phyloP scores from a whole-genome alignment of 306 rosid species.

The Pueraria montana region DNA sequence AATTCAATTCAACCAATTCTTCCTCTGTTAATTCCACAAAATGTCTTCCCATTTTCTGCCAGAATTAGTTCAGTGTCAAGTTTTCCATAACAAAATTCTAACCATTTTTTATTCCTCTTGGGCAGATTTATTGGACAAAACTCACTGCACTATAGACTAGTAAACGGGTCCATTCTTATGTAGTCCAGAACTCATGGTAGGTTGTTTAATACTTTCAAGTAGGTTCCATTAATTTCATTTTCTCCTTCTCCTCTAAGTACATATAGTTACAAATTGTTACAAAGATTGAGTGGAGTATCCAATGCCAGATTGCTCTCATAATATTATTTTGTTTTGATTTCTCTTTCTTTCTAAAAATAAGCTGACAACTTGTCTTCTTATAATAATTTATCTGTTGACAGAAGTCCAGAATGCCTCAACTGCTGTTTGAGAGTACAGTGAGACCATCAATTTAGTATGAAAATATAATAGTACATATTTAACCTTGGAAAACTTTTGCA shows the following conservation, averaged over 20 bases:
- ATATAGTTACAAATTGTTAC: background rate
- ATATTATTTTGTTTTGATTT: background rate
- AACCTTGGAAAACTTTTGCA: background rate
- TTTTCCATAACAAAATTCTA: background rate
- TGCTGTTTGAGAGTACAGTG: background rate
- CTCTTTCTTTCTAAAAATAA: background rate
- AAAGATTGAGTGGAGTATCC: background rate
- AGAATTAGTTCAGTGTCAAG: background rate
- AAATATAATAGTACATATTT: slow-evolving; percentile 4
- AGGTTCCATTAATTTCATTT: slow-evolving; percentile 1
- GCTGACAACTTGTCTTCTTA: background rate
- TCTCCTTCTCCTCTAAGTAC: background rate
- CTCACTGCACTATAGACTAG: background rate
- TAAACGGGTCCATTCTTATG: slow-evolving; percentile 14
- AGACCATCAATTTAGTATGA: slow-evolving; percentile 15
- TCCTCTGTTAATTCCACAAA: background rate
- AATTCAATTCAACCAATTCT: background rate
- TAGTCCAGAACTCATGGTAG: slow-evolving; percentile 7
- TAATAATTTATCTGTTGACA: slow-evolving; percentile 1
- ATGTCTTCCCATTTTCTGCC: background rate
- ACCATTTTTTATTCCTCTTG: background rate
- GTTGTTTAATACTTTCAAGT: background rate
- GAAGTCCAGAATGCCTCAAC: background rate
- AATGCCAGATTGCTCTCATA: background rate
- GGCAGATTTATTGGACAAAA: background rate